Evolutionary conservation across 345 rosid genomes (phyloP).

Genomic region (Populus davidiana): DNA sequence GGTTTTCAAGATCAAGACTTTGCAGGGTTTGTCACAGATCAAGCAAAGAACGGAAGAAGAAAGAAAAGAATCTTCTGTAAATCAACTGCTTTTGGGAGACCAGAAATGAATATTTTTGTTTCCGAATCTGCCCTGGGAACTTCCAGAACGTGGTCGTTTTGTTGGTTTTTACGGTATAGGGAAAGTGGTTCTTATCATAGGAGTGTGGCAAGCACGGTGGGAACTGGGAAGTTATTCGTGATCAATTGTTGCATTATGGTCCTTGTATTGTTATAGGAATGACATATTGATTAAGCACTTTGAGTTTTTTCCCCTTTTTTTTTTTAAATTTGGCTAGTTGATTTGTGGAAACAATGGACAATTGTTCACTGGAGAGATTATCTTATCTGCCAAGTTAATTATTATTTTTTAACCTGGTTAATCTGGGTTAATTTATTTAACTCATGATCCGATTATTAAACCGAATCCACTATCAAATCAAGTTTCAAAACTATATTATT

Average conservation of each 20-base stretch:
- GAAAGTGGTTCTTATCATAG: too few species aligned
- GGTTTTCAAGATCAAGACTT: not conserved
- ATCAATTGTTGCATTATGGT: not conserved
- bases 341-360: too few species aligned
- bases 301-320: too few species aligned
- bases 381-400: too few species aligned
- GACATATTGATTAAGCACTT: not conserved
- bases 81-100: slow-evolving; percentile 19
- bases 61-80: not conserved
- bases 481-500: too few species aligned
- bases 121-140: not conserved
- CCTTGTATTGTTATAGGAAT: not conserved
- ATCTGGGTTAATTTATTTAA: too few species aligned
- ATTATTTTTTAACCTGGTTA: too few species aligned
- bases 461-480: too few species aligned
- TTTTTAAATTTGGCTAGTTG: too few species aligned
- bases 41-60: not conserved
- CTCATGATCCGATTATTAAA: too few species aligned
- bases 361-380: too few species aligned
- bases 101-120: not conserved
- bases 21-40: not conserved
- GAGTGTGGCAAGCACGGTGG: slow-evolving; percentile 9
- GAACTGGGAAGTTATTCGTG: not conserved
- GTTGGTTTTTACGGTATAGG: not conserved
- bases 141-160: not conserved